phyloP scores from a whole-genome alignment of 2,329 filamentous ascomycete species.

The Ceratocystis eucalypticola region DNA sequence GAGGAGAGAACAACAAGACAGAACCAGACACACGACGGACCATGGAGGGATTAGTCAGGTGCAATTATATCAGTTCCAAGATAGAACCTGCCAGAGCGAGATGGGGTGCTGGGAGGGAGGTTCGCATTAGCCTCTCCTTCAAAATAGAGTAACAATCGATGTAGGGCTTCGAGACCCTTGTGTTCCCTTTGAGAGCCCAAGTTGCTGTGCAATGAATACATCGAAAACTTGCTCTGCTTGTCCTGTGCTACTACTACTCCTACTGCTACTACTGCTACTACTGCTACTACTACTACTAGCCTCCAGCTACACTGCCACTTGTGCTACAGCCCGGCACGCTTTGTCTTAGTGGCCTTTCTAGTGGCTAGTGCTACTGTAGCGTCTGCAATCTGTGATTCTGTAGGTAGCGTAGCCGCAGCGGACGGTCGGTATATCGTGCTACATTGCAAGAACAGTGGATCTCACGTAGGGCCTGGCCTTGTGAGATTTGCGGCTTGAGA shows the following conservation, averaged over 20 bases:
- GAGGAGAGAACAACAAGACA: background rate
- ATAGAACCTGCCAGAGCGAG: background rate
- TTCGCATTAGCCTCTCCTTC: too few relatives aligned
- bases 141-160: background rate
- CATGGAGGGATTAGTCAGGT: background rate
- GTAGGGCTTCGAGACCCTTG: background rate
- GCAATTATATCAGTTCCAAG: background rate
- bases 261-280: background rate
- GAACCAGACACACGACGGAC: background rate
- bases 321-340: background rate
- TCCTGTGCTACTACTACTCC: background rate
- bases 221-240: background rate
- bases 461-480: background rate
- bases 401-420: background rate
- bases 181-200: background rate
- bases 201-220: background rate
- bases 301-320: background rate
- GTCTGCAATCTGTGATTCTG: conserved; percentile 2
- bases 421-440: background rate
- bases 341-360: background rate
- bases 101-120: background rate
- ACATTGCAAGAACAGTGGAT: background rate
- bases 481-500: background rate
- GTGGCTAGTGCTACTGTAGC: background rate
- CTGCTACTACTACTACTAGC: background rate